Conservation (phyloP, 306 rosid species). For the Medicago truncatula region DNA sequence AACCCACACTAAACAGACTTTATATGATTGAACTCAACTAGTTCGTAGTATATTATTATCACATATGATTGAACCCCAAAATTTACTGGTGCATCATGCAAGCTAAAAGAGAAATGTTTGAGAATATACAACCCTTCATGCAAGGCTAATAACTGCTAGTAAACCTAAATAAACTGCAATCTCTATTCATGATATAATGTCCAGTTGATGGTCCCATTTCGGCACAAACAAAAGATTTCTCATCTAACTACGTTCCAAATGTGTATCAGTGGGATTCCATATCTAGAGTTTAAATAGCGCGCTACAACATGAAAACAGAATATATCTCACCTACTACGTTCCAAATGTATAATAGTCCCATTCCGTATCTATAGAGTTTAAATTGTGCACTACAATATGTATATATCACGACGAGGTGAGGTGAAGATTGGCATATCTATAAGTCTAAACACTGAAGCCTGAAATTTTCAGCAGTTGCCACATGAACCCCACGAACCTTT, state of each 20-base stretch:
- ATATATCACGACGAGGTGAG: slow-evolving; percentile 2
- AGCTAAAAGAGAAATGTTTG: background rate
- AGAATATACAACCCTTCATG: slow-evolving; percentile 10
- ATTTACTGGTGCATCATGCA: background rate
- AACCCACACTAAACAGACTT: slow-evolving; percentile 15
- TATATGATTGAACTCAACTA: background rate
- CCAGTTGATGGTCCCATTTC: slow-evolving; percentile 28
- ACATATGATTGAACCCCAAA: background rate
- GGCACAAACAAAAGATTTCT: slow-evolving; percentile 32
- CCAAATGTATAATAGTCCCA: slow-evolving; percentile 16
- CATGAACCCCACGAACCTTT: slow-evolving; percentile 30
- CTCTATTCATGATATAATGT: slow-evolving; percentile 4
- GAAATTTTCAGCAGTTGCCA: slow-evolving; percentile 20
- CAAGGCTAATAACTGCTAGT: background rate
- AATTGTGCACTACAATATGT: background rate
- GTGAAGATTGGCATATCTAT: slow-evolving; percentile 31
- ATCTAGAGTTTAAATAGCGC: slow-evolving; percentile 31
- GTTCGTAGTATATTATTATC: slow-evolving; percentile 20
- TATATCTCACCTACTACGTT: slow-evolving; percentile 33
- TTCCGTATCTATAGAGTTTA: slow-evolving; percentile 26
- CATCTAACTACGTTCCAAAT: slow-evolving; percentile 32
- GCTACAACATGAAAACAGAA: background rate
- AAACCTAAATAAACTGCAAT: slow-evolving; percentile 10
- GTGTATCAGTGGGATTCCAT: slow-evolving; percentile 10
- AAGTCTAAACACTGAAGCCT: slow-evolving; percentile 25